Base-by-base conservation (phyloP, 2,329 filamentous ascomycete species). In the Phyllosticta capitalensis region DNA sequence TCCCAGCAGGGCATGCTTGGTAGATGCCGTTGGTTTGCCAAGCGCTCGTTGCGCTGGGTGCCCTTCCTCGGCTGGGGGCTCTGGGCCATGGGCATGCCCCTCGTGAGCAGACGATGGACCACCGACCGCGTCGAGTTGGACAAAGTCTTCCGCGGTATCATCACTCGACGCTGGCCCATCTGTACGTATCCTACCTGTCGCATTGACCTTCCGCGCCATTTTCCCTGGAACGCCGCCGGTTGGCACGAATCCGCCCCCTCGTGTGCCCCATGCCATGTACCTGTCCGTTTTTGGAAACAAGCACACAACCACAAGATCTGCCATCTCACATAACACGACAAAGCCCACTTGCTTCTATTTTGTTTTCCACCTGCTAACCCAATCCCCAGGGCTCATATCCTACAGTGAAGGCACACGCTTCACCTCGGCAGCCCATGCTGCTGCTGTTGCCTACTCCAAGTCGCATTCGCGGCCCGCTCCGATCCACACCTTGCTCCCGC, bases 351-450 rank as follows among this genome's bases (percentile, higher is more conserved):
- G n/a, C n/a, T n/a, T n/a, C n/a, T n/a, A n/a, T n/a, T n/a, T n/a
- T n/a, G 5, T 48, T 20, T 24, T 4, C 19, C 17, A 45, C 21
- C 50, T 10, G 17, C 28, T 45, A 50, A 50, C 30, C 7, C 63
- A 30, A 20, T 17, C 26, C 17, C 9, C 64, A 85, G 82, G 82
- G 84, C 79, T 86, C 64, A 79, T 87, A 64, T 82, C 81, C 65
- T 86, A 83, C 74, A 83, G 81, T 65, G 83, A 86, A 72, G 80
- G 79, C n/a, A 85, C 82, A 9, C 77, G 83, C 62, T 85, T 78
- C 67, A 84, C 81, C 2, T 72, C 73, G 0, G 66, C 72, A 59
- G 85, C 84, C 68, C 78, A 81, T 63, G 70, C 63, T 21, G 75
- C 79, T 63, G 78, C 81, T 1, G 74, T 74, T 60, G 66, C 68